Base-by-base conservation (phyloP, 129 eudicot species). In the Daucus carota region DNA sequence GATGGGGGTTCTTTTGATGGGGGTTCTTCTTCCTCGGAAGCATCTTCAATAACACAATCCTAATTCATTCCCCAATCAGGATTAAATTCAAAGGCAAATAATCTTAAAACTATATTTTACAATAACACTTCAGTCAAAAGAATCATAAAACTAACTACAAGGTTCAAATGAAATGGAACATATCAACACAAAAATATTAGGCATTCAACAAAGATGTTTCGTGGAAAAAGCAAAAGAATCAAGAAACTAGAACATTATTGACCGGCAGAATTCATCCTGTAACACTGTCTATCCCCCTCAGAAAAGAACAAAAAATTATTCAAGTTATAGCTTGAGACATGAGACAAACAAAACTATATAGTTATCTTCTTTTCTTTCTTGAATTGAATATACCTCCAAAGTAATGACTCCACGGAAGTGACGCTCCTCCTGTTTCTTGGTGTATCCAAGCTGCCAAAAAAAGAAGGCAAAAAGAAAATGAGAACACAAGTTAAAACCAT, bases 381-480 rank as follows among this genome's bases (percentile, higher is more conserved):
- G n/a, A 32, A 74, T 0, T 50, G 3, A 16, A 29, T 66, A 72
- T 87, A 95, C 99, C 99, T 95, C 97, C 81, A 95, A 84, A 83
- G 96, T 91, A 72, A 95, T 89, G 62, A 91, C 97, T n/a, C 99
- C 99, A 40, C 96, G 99, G 57, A 95, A 95, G 80, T 89, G 90
- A 18, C 87, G 83, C 85, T 95, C 99, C 88, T 95, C 99, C 82
- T 89, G 97, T 72, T 95, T 95, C 66, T 91, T 95, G 48, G 99
- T 95, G 87, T 95, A 95, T 40, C 99, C 99, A 85, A 95, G 99
- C 99, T 95, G 96, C n/a, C n/a, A n/a, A n/a, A 84, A 87, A 17
- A 52, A 77, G n/a, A 43, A 69, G n/a, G n/a, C 87, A 87, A 14
- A 52, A 75, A 54, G n/a, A 43, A 63, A 32, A n/a, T 18, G 47